Evolutionary conservation across 2,329 filamentous ascomycete species (phyloP), one percentile per base, ranked within the genome.

Genomic region (Cylindrodendrum hubeiense): DNA sequence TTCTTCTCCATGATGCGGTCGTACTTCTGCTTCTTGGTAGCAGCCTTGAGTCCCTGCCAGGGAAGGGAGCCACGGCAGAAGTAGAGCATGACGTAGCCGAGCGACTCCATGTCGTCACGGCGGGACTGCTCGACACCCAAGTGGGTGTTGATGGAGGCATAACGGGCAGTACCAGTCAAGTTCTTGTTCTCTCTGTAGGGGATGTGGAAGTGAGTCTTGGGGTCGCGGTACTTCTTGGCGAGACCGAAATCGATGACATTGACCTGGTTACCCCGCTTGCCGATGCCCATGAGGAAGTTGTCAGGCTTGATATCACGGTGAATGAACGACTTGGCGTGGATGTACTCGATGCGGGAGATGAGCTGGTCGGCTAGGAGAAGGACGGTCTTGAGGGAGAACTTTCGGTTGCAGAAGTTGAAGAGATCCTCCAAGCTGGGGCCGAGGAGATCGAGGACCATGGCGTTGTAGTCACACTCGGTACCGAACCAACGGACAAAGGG

Each of bases 1-100:
- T 99, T 99, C 91, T 99, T 99, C 89, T 99, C 96, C 95, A 98
- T 98, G 85, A 99, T 99, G 71, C 95, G 91, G 84, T 99, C 96
- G 80, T 99, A 98, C 87, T 99, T 99, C 86, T 98, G 95, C 91
- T 98, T 98, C 91, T 98, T 98, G 73, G 95, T 98, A 75, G 95
- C 95, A 85, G 95, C 95, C 90, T 98, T 98, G 60, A 98, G 88
- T 62, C 96, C 96, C 86, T 99, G 96, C 96, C 96, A 99, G 67
- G 96, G 96, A 63, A 99, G 94, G 70, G 95, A 98, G 69, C 96
- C 96, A 83, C 96, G 95, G 88, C 95, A 98, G 87, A 99, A 99
- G 89, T 99, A 99, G 69, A 99, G 92, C 95, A 99, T 98, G 78
- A 99, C 96, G 76, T 99, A 98, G 76, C 96, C 96, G 54, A 99